Conservation (phyloP, 1,284 basidiomycete genomes). For the Chondrostereum purpureum region DNA sequence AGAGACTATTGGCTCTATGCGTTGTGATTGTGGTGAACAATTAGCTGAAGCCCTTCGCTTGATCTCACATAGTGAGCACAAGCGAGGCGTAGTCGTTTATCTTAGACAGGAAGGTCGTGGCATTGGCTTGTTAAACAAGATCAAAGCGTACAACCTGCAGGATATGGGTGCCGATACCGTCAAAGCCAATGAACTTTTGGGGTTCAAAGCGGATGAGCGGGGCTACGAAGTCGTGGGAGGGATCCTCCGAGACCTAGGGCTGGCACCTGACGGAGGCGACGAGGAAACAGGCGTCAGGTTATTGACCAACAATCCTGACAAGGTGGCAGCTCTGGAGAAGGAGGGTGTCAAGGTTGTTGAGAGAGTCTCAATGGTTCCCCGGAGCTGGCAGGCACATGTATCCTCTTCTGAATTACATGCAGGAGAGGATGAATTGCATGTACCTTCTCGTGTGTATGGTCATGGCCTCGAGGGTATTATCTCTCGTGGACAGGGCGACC, state of each 20-base stretch:
- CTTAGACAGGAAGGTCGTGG: constrained; percentile 98
- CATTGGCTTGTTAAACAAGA: constrained; percentile 93
- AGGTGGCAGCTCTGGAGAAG: constrained; percentile 80
- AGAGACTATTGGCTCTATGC: constrained; percentile 96
- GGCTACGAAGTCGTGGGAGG: constrained; percentile 89
- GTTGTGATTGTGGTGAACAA: constrained; percentile 99
- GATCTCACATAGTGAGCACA: constrained; percentile 61
- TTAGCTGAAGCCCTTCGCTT: constrained; percentile 93
- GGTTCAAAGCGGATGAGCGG: constrained; percentile 91
- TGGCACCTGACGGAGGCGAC: constrained; percentile 44
- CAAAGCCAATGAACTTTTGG: constrained; percentile 92
- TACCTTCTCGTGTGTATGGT: not conserved
- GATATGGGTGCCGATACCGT: constrained; percentile 99
- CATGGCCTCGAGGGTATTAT: constrained; percentile 13
- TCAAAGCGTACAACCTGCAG: constrained; percentile 97
- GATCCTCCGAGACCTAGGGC: constrained; percentile 83
- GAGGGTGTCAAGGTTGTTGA: constrained; percentile 83
- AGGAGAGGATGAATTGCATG: constrained; percentile 9
- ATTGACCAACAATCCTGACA: constrained; percentile 97
- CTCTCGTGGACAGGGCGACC: constrained; percentile 34
- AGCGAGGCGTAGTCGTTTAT: constrained; percentile 93
- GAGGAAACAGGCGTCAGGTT: constrained; percentile 64
- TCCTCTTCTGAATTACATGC: constrained; percentile 23
- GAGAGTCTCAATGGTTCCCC: constrained; percentile 90
- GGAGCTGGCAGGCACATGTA: constrained; percentile 70